These are phyloP conservation scores for Neonectria neomacrospora DNA, from an alignment of 2,329 filamentous ascomycete genomes.

Conservation along the genomic window DNA sequence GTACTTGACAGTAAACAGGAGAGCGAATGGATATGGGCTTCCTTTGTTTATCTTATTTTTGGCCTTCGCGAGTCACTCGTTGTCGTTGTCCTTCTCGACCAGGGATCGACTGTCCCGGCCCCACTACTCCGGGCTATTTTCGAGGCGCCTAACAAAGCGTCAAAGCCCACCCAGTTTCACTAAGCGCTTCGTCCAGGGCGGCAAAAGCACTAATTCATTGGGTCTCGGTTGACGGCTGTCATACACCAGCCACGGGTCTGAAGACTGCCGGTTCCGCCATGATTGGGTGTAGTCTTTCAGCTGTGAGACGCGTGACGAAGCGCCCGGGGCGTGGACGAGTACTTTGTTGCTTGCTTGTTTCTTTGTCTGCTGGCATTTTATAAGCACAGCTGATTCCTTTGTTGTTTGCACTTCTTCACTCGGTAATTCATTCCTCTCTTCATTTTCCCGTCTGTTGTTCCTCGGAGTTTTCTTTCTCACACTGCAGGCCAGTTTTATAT, in stretches of 20 bases:
- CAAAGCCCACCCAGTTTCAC: constrained; percentile 33
- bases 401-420: constrained; percentile 1
- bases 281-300: constrained; percentile 33
- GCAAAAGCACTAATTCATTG: constrained; percentile 38
- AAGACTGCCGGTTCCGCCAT: constrained; percentile 7
- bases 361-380: background rate
- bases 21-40: background rate
- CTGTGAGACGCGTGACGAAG: background rate
- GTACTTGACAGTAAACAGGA: background rate
- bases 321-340: constrained; percentile 17
- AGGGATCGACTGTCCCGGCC: background rate
- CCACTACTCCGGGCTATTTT: background rate
- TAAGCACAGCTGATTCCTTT: background rate
- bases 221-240: constrained; percentile 16
- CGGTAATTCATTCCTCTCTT: constrained; percentile 14
- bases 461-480: constrained; percentile 1
- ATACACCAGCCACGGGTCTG: background rate
- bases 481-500: constrained; percentile 36
- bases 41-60: background rate
- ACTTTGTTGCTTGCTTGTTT: constrained; percentile 3
- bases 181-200: constrained; percentile 38
- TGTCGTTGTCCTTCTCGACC: background rate
- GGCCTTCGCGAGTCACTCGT: no score
- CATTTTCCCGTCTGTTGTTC: constrained; percentile 7
- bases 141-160: background rate